phyloP scores from a whole-genome alignment of 331 rosid genomes.

The Quercus lobata region DNA sequence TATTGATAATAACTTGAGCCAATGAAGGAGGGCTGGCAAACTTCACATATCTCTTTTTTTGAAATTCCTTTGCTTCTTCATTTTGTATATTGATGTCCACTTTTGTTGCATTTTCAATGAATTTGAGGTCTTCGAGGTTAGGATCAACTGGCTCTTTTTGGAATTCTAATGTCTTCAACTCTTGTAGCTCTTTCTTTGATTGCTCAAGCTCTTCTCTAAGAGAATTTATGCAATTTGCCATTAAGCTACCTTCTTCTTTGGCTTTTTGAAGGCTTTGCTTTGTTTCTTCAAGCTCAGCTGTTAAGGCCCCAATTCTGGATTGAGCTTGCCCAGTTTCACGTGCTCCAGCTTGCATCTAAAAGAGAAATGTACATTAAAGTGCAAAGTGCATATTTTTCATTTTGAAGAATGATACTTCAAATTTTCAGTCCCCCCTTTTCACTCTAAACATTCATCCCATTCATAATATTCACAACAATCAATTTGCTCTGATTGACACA shows the following conservation, averaged over 20 bases:
- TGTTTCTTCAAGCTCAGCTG: constrained; percentile 59
- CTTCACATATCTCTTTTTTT: constrained; percentile 63
- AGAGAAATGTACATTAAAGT: background rate
- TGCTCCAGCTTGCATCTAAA: constrained; percentile 36
- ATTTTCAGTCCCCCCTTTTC: background rate
- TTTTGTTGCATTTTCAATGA: constrained; percentile 44
- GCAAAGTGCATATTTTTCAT: background rate
- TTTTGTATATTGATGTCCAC: constrained; percentile 24
- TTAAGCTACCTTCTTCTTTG: constrained; percentile 50
- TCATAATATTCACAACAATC: no score
- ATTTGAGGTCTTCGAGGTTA: constrained; percentile 67
- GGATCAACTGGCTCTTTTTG: constrained; percentile 38
- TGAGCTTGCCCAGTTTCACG: constrained; percentile 31
- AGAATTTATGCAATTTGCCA: constrained; percentile 46
- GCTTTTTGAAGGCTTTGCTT: constrained; percentile 56
- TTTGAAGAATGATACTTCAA: background rate
- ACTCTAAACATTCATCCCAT: no score
- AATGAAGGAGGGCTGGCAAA: constrained; percentile 76
- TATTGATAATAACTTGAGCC: constrained; percentile 43
- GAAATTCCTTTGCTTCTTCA: constrained; percentile 32
- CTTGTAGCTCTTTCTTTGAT: constrained; percentile 55
- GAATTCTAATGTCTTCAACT: constrained; percentile 47
- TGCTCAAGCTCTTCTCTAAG: constrained; percentile 65
- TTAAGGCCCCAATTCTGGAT: constrained; percentile 38
- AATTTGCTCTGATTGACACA: no score